phyloP scores from a whole-genome alignment of 129 eudicot genomes.

The Artemisia annua region DNA sequence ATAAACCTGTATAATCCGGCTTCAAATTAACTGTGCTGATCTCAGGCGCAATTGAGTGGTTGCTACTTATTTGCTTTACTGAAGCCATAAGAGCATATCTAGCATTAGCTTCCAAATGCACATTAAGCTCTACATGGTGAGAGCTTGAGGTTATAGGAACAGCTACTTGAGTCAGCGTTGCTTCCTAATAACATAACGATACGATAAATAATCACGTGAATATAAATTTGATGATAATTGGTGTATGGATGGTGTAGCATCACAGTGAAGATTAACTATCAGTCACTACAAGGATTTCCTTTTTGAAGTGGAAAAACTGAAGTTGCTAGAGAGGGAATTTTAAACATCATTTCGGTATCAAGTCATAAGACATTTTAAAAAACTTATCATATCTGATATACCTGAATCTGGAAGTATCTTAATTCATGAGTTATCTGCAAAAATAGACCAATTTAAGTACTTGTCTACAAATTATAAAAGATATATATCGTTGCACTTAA shows the following conservation, averaged over 20 bases:
- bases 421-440: slow-evolving; percentile 76
- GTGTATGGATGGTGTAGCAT: background rate
- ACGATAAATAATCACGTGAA: background rate
- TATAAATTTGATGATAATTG: background rate
- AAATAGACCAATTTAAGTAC: slow-evolving; percentile 1
- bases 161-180: slow-evolving; percentile 56
- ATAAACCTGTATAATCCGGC: slow-evolving; percentile 70
- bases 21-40: slow-evolving; percentile 53
- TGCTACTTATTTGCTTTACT: slow-evolving; percentile 64
- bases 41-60: slow-evolving; percentile 56
- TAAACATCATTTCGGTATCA: background rate
- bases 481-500: background rate
- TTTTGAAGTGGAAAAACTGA: background rate
- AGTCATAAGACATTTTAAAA: background rate
- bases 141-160: slow-evolving; percentile 63
- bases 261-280: background rate
- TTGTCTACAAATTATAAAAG: background rate
- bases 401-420: slow-evolving; percentile 77
- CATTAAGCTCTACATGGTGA: slow-evolving; percentile 74
- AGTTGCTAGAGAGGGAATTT: background rate
- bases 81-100: slow-evolving; percentile 76
- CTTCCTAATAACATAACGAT: slow-evolving; percentile 42
- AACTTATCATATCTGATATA: slow-evolving; percentile 23
- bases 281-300: background rate
- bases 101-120: slow-evolving; percentile 60